Base-by-base conservation (phyloP, 805 yeast species). In the Metschnikowia cubensis region DNA sequence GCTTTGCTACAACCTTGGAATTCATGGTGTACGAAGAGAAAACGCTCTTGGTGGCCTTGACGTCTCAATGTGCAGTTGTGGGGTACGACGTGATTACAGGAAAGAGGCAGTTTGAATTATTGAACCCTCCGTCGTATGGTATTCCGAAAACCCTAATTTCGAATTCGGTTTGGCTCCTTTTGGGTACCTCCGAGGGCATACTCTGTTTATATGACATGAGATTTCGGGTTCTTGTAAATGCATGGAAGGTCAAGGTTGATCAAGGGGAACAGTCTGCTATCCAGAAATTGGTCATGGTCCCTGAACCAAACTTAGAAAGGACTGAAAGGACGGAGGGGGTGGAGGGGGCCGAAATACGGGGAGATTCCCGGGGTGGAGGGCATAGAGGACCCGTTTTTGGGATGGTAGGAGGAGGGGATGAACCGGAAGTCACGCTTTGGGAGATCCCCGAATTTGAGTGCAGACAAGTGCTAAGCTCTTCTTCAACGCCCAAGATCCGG, bases 141-240 rank as follows among this genome's bases (percentile, higher is more conserved):
- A 67, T 80, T 2, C 78, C 85, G 0, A 77, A 83, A 0, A 68
- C 84, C 15, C 66, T 86, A 20, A 86, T 84, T 48, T 64, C 68
- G 0, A 68, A 73, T 14, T 67, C 71, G 22, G 69, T 77, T 4
- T 89, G 96, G 89, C 62, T 88, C 1, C 63, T 88, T 7, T 62
- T 85, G 2, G 97, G 97, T 0, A 88, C 97, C 0, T 69, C 79
- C 0, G 78, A 77, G 36, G 97, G 97, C 1, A 69, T 84, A 0
- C 62, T 94, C 31, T 83, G 82, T 54, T 66, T 92, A 14, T 90
- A 96, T 96, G 97, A 90, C 64, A 56, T 87, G 34, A 71, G 95
- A 48, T 88, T 89, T 63, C 74, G 74, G 34, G 51, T 85, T 0
- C 69, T 78, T 38, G 69, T 89, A 34, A 83, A 79, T 52, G 71